These are phyloP conservation scores for Mycena latifolia DNA, from an alignment of 768 basidiomycete genomes.

Conservation along the genomic window DNA sequence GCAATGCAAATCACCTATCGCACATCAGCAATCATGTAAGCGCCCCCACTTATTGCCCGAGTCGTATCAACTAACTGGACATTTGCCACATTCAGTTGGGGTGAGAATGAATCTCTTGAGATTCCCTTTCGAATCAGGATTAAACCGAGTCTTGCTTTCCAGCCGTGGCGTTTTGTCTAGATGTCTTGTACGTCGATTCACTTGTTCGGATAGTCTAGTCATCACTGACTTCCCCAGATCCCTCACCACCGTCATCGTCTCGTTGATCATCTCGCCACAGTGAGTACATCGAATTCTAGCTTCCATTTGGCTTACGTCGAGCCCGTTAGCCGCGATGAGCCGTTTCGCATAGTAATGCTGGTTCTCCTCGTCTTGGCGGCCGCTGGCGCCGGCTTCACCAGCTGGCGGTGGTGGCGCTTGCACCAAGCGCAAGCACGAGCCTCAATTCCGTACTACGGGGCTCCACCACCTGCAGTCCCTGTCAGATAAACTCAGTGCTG, in stretches of 20 bases:
- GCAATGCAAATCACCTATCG: too few species aligned
- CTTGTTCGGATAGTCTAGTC: background rate
- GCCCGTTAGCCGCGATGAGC: background rate
- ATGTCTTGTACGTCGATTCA: conserved; percentile 1
- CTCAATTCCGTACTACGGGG: conserved; percentile 2
- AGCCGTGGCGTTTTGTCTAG: conserved; percentile 1
- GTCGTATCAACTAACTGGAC: too few species aligned
- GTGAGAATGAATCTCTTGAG: too few species aligned
- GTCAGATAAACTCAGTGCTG: background rate
- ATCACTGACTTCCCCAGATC: background rate
- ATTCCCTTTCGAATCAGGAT: too few species aligned
- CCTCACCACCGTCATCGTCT: background rate
- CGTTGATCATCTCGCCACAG: background rate
- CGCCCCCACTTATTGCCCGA: too few species aligned
- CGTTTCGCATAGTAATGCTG: conserved; percentile 9
- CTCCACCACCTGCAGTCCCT: conserved; percentile 5
- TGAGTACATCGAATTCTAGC: background rate
- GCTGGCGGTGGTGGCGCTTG: conserved; percentile 14
- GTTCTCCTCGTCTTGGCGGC: background rate
- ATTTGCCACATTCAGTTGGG: too few species aligned
- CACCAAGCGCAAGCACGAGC: conserved; percentile 3
- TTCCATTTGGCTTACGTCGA: background rate
- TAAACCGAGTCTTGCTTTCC: too few species aligned
- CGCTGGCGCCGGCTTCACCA: background rate
- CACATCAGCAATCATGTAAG: too few species aligned